Conservation (phyloP, 441 rosid genomes). For the Mallotus japonicus region DNA sequence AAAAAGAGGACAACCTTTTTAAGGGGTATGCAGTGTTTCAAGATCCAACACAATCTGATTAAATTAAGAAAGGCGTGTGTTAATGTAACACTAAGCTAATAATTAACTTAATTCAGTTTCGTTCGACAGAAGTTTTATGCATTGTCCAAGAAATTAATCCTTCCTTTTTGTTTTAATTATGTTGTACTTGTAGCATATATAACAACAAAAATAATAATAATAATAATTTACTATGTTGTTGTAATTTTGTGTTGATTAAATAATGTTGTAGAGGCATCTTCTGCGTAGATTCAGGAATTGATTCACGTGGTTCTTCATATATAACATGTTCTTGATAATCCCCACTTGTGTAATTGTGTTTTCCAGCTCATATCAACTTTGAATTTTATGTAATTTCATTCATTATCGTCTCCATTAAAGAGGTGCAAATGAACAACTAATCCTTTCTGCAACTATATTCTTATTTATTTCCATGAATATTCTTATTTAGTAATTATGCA, state of each 20-base stretch:
- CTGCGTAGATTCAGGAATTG: constrained; percentile 49
- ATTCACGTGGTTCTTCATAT: constrained; percentile 38
- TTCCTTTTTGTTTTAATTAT: constrained; percentile 10
- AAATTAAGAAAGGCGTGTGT: constrained; percentile 6
- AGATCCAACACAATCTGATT: background rate
- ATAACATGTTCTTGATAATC: constrained; percentile 10
- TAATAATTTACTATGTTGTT: background rate
- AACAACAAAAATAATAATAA: too few species aligned
- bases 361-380: constrained; percentile 7
- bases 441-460: background rate
- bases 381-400: background rate
- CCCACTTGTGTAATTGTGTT: background rate
- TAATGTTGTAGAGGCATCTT: constrained; percentile 31
- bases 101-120: constrained; percentile 5
- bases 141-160: constrained; percentile 26
- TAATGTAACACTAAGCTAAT: constrained; percentile 13
- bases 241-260: constrained; percentile 7
- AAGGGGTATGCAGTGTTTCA: background rate
- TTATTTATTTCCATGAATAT: background rate
- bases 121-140: constrained; percentile 38
- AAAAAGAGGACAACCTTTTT: constrained; percentile 2
- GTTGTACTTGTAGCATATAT: too few species aligned
- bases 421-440: background rate
- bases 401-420: background rate
- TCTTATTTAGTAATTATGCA: background rate